Evolutionary conservation across 768 basidiomycete species (phyloP).

Genomic region (Rhodotorula graminis): DNA sequence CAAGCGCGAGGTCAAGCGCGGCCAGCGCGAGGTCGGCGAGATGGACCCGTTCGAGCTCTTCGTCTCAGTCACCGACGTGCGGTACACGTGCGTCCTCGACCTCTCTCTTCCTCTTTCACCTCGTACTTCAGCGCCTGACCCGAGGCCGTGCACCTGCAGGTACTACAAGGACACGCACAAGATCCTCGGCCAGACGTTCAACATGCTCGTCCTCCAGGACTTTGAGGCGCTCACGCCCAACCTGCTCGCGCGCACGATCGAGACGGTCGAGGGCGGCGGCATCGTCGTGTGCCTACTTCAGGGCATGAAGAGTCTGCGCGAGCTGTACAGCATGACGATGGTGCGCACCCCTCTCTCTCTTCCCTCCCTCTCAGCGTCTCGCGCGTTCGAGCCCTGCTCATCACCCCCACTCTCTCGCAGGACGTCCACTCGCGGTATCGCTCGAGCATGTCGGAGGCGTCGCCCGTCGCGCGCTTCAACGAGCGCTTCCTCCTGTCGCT

Average conservation of each 20-base stretch:
- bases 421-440: constrained; percentile 94
- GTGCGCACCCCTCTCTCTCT: constrained; percentile 42
- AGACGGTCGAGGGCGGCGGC: constrained; percentile 91
- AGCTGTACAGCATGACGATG: constrained; percentile 87
- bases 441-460: constrained; percentile 54
- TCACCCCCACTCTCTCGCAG: constrained; percentile 48
- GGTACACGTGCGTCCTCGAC: constrained; percentile 75
- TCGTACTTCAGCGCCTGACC: not conserved
- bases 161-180: constrained; percentile 98
- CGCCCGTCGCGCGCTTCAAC: constrained; percentile 90
- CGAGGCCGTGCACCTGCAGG: constrained; percentile 47
- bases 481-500: constrained; percentile 98
- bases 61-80: constrained; percentile 95
- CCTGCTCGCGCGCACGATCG: constrained; percentile 88
- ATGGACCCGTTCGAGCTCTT: constrained; percentile 98
- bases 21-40: constrained; percentile 87
- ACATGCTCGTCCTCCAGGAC: constrained; percentile 94
- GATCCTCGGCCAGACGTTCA: constrained; percentile 94
- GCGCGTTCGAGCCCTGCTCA: not conserved
- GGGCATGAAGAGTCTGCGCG: constrained; percentile 87
- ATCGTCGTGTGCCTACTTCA: constrained; percentile 79
- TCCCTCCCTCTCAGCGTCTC: no score
- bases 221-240: constrained; percentile 99
- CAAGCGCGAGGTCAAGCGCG: constrained; percentile 90
- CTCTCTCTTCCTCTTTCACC: not conserved